Base-by-base conservation (phyloP, 2,329 filamentous ascomycete species). In the Tricladium varicosporioides region DNA sequence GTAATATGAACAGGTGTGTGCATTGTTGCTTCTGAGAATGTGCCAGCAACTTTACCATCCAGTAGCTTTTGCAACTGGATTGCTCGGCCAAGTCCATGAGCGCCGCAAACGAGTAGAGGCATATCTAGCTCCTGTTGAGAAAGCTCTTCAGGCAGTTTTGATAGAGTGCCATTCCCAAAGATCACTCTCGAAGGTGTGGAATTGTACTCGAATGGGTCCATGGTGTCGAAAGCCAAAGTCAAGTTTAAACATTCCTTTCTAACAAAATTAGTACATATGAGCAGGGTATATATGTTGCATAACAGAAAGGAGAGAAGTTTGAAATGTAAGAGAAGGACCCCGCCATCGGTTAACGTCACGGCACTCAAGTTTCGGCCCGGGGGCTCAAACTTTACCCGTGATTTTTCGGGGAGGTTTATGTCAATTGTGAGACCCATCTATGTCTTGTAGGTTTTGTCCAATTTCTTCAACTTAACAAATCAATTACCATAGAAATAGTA, bases 1-100 rank as follows among this genome's bases (percentile, higher is more conserved):
- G 83, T 86, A 54, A 86, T 71, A 58, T 80, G 67, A 4, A 74
- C 77, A 1, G 83, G 84, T 0, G 83, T 87, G 71, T 87, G 84
- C 83, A 87, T 86, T 2, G 78, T 79, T 1, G 84, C 84, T 60
- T 81, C 75, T 45, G 72, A 72, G 70, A 83, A 85, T 51, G 78
- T 72, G 33, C 79, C 79, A 5, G 76, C 79, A n/a, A 77, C 68
- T 48, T 75, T 73, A 57, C 72, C 72, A 54, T 74, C 67, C 22
- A 84, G 73, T 9, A 80, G 72, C 5, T 65, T 62, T 48, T 43
- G 22, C 22, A 27, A 27, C 7, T 43, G 40, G 15, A 16, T 9
- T 43, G 40, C 15, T 43, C 10, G 40, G 15, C 9, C 10, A 5
- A 16, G 40, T 9, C 40, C 13, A 43, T 9, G 13, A 14, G 40